phyloP scores from a whole-genome alignment of 805 yeast species.

The Kazachstania kunashirensis region DNA sequence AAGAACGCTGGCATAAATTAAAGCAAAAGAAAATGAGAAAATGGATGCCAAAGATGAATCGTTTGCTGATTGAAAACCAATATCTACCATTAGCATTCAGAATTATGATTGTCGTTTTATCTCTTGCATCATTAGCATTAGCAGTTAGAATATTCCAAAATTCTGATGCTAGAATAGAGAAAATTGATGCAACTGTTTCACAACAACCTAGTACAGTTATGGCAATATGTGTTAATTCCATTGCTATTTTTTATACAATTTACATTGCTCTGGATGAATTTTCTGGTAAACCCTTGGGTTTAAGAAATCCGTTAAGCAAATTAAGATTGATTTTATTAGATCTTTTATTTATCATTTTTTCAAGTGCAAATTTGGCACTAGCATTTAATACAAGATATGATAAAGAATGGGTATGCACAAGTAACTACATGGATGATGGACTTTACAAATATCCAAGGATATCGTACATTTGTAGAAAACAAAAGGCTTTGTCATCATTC shows the following conservation, averaged over 20 bases:
- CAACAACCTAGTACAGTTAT: constrained; percentile 87
- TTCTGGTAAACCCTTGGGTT: constrained; percentile 82
- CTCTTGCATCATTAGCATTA: constrained; percentile 60
- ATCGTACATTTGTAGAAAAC: constrained; percentile 60
- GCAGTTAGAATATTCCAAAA: constrained; percentile 50
- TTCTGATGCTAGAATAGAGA: constrained; percentile 16
- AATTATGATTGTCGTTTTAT: constrained; percentile 45
- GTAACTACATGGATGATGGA: constrained; percentile 7
- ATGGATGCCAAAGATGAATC: constrained; percentile 51
- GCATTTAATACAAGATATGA: constrained; percentile 79
- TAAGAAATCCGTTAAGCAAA: constrained; percentile 77
- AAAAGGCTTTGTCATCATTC: constrained; percentile 68
- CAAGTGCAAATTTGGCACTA: constrained; percentile 77
- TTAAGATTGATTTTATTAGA: constrained; percentile 75
- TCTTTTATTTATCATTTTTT: constrained; percentile 75
- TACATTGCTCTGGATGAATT: constrained; percentile 89
- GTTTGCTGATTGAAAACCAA: constrained; percentile 62
- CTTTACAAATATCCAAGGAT: constrained; percentile 26
- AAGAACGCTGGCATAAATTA: constrained; percentile 25
- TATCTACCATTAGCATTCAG: constrained; percentile 74
- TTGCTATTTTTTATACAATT: constrained; percentile 65
- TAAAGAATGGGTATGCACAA: constrained; percentile 66
- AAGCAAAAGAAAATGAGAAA: constrained; percentile 47
- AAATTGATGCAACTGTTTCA: constrained; percentile 30
- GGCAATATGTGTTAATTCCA: constrained; percentile 78